Evolutionary conservation across 345 rosid species (phyloP).

Genomic region (Brassica rapa): DNA sequence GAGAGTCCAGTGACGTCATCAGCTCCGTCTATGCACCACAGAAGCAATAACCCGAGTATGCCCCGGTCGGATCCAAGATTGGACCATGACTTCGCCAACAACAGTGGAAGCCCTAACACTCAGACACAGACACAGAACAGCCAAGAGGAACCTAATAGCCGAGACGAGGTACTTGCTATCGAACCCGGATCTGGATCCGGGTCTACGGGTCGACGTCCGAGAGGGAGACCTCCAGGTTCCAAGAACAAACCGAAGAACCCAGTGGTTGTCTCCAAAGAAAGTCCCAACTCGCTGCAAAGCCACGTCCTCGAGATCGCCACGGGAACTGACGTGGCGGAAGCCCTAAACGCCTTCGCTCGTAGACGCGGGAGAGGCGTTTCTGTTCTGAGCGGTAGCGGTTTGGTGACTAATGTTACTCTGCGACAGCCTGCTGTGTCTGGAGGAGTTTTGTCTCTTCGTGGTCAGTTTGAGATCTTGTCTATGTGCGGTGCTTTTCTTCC

Average conservation of each 20-base stretch:
- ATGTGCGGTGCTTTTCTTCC: slow-evolving; percentile 80
- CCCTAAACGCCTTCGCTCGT: slow-evolving; percentile 62
- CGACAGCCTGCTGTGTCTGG: slow-evolving; percentile 77
- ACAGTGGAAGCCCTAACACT: slow-evolving; percentile 42
- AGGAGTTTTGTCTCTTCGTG: slow-evolving; percentile 69
- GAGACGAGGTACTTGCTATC: slow-evolving; percentile 39
- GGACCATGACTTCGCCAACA: slow-evolving; percentile 60
- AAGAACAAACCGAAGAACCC: slow-evolving; percentile 83
- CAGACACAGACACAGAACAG: slow-evolving; percentile 33
- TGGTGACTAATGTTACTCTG: slow-evolving; percentile 72
- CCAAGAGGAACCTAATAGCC: slow-evolving; percentile 50
- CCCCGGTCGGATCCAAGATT: slow-evolving; percentile 49
- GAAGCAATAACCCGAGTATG: slow-evolving; percentile 45
- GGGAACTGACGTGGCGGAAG: slow-evolving; percentile 71
- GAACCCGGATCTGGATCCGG: slow-evolving; percentile 43
- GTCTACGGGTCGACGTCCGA: slow-evolving; percentile 62
- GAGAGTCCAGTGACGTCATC: slow-evolving; percentile 48
- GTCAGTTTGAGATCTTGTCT: slow-evolving; percentile 91
- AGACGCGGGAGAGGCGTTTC: slow-evolving; percentile 81
- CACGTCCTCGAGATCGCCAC: slow-evolving; percentile 79
- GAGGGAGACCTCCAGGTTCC: slow-evolving; percentile 90
- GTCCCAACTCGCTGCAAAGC: slow-evolving; percentile 82
- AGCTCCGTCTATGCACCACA: slow-evolving; percentile 51
- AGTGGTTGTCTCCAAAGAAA: slow-evolving; percentile 73
- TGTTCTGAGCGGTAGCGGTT: slow-evolving; percentile 75